Base-by-base conservation (phyloP, 2,329 filamentous ascomycete species). In the Xenoacremonium recifei region DNA sequence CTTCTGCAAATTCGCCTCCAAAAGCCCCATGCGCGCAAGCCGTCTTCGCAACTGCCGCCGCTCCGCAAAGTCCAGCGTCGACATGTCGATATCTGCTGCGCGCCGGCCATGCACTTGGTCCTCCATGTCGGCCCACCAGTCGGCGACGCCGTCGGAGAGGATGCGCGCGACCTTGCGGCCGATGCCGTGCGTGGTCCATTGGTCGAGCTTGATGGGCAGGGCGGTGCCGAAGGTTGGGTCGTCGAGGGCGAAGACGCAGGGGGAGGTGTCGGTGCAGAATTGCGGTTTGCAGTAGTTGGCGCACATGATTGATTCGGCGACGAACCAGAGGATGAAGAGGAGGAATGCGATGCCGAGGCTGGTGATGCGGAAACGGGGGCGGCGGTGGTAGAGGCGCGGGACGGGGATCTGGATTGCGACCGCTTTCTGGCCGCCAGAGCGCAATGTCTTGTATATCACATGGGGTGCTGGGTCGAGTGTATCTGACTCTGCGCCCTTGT, bases 201-300 rank as follows among this genome's bases (percentile, higher is more conserved):
- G 72, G 55, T 84, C 80, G 11, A 84, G 54, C 64, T 83, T 84
- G 42, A 80, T 73, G 3, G 80, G 80, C 34, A 84, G 68, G 2
- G 79, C 76, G 29, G 67, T 69, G n/a, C 79, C 80, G 60, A 80
- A 84, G 19, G 72, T 72, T 1, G 80, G 80, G 56, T 83, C 80
- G 34, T 77, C 70, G 10, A 71, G 69, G 20, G 73, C 75, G 77
- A 77, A 83, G 25, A 72, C 66, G 55, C 79, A 82, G 2, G 70
- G 68, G 35, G 44, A 59, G 38, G 35, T 58, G 6, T 9, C 10
- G 11, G 68, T 68, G 49, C 79, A 82, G 21, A 67, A 68, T n/a
- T 64, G 57, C 2, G 78, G 76, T 13, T 73, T 73, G 54, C 77
- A 82, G 61, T 75, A 84, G 6, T 64, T 48, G 29, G 58, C 64